phyloP scores from a whole-genome alignment of 192 early-diverging fungal genomes.

The Backusella morwellensis region DNA sequence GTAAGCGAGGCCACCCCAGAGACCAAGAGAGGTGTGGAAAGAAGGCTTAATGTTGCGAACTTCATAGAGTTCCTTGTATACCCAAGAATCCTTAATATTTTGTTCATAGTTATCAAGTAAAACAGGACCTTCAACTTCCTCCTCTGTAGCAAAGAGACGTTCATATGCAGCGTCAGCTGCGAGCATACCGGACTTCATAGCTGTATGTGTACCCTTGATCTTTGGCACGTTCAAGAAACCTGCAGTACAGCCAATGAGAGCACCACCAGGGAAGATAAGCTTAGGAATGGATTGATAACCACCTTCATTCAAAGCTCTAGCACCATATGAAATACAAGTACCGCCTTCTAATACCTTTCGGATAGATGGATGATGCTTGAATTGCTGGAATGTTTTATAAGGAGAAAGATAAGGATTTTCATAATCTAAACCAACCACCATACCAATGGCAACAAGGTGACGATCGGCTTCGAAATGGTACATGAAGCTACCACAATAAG shows the following conservation, averaged over 20 bases:
- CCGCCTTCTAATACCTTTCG: constrained; percentile 84
- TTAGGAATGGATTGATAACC: constrained; percentile 95
- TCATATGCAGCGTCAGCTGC: constrained; percentile 91
- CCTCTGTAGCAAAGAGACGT: constrained; percentile 31
- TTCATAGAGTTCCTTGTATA: constrained; percentile 86
- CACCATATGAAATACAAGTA: constrained; percentile 89
- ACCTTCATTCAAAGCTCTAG: constrained; percentile 96
- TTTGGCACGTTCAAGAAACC: constrained; percentile 97
- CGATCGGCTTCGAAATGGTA: constrained; percentile 87
- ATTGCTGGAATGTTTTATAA: constrained; percentile 94
- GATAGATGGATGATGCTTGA: constrained; percentile 91
- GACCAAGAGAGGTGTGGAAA: constrained; percentile 85
- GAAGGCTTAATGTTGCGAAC: constrained; percentile 94
- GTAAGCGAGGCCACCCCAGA: constrained; percentile 84
- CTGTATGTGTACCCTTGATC: constrained; percentile 99
- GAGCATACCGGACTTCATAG: constrained; percentile 97
- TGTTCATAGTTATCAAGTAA: constrained; percentile 76
- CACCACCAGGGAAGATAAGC: constrained; percentile 91
- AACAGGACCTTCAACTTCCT: constrained; percentile 56
- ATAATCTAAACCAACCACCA: constrained; percentile 93
- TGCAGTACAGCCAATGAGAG: constrained; percentile 93
- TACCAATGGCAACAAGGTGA: constrained; percentile 83
- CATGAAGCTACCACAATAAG: constrained; percentile 94
- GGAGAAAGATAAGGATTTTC: constrained; percentile 92
- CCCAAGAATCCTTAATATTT: constrained; percentile 82